Percentiles rank a stretch among this genome's conserved stretches.
Conservation (phyloP, 1,139 yeast genomes). For the Candida anutae region DNA sequence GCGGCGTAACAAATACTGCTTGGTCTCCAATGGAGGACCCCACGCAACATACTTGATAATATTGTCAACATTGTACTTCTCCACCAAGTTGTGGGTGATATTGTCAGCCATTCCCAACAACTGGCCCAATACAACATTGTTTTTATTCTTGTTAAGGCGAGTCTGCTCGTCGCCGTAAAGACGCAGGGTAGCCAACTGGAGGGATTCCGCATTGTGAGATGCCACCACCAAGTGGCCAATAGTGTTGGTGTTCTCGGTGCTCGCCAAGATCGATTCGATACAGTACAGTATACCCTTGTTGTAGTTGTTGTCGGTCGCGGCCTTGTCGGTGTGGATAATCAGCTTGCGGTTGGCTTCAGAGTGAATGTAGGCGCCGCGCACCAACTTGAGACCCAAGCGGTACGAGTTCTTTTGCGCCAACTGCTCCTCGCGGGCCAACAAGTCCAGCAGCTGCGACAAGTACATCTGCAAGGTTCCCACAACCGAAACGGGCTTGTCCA, state of each 20-base stretch:
- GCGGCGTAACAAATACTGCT: constrained; percentile 83
- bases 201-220: constrained; percentile 80
- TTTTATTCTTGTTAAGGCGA: constrained; percentile 29
- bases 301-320: constrained; percentile 69
- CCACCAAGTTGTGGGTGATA: constrained; percentile 67
- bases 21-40: constrained; percentile 96
- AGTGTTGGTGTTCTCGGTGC: constrained; percentile 39
- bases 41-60: constrained; percentile 94
- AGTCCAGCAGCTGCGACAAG: constrained; percentile 59
- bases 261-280: constrained; percentile 50
- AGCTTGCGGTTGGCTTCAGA: constrained; percentile 64
- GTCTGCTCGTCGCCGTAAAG: constrained; percentile 21
- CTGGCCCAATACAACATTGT: constrained; percentile 81
- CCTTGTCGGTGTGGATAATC: constrained; percentile 69
- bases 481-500: constrained; percentile 52
- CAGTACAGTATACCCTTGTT: constrained; percentile 62
- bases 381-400: constrained; percentile 81
- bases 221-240: constrained; percentile 89
- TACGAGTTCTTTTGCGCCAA: constrained; percentile 59
- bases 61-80: constrained; percentile 56
- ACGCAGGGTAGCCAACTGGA: constrained; percentile 58
- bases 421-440: constrained; percentile 55
- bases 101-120: constrained; percentile 95
- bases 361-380: constrained; percentile 96
- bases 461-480: constrained; percentile 95